Percentiles rank a stretch among this genome's conserved stretches.
Evolutionary conservation across 176 grass and related monocot genomes (phyloP).

Genomic region (Musa schizocarpa): DNA sequence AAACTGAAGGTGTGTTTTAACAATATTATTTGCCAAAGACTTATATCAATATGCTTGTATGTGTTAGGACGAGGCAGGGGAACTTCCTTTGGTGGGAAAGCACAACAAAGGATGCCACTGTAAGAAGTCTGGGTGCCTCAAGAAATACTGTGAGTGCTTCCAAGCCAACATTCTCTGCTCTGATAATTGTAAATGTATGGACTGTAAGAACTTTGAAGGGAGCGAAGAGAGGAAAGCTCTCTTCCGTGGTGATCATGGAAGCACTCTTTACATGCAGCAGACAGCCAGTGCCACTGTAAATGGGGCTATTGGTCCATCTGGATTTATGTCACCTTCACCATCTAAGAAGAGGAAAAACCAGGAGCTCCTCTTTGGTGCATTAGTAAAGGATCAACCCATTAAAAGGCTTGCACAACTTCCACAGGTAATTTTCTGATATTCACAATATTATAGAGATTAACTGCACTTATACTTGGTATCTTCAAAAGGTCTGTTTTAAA

Average conservation of each 20-base stretch:
- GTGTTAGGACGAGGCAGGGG: constrained; percentile 46
- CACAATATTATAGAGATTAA: background rate
- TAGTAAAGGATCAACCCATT: constrained; percentile 34
- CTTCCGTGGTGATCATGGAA: constrained; percentile 54
- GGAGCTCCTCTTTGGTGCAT: constrained; percentile 49
- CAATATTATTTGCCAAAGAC: background rate
- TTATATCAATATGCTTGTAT: constrained; percentile 6
- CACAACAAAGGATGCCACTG: constrained; percentile 99
- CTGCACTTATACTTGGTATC: background rate
- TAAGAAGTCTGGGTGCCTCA: constrained; percentile 97
- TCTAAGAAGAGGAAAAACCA: constrained; percentile 67
- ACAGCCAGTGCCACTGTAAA: constrained; percentile 65
- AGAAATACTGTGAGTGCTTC: constrained; percentile 98
- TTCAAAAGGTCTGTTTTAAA: no score
- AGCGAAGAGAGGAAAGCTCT: constrained; percentile 75
- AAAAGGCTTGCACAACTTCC: constrained; percentile 35
- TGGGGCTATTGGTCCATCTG: constrained; percentile 63
- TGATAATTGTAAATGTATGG: constrained; percentile 97
- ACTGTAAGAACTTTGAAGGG: constrained; percentile 94
- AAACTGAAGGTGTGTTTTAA: no score
- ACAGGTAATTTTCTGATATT: constrained; percentile 46
- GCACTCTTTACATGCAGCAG: constrained; percentile 67
- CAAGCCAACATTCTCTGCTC: constrained; percentile 98
- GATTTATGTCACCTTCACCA: constrained; percentile 60
- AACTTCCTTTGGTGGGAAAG: constrained; percentile 66